phyloP scores from a whole-genome alignment of 768 basidiomycete genomes.

The Kwoniella dendrophila region DNA sequence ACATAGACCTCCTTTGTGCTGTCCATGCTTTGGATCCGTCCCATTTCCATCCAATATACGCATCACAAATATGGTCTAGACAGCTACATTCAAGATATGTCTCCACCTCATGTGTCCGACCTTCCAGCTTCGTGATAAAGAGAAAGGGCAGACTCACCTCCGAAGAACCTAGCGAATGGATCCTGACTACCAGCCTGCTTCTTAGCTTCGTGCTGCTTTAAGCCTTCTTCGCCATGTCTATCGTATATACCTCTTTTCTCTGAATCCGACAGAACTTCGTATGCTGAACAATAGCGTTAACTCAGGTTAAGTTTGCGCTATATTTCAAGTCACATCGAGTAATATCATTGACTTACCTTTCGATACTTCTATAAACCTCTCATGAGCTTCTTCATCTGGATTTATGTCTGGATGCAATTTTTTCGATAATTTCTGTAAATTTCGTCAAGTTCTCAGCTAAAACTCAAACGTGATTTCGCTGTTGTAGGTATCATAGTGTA shows the following conservation, averaged over 20 bases:
- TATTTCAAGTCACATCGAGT: neutral
- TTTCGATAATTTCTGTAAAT: conserved; percentile 66
- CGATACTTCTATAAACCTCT: conserved; percentile 86
- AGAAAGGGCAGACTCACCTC: conserved; percentile 56
- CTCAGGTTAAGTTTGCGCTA: neutral
- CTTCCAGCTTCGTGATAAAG: neutral
- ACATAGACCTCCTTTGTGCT: too few species aligned
- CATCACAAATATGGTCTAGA: too few species aligned
- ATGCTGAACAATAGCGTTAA: conserved; percentile 61
- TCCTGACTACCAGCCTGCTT: conserved; percentile 80
- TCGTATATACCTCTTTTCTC: conserved; percentile 95
- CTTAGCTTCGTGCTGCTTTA: conserved; percentile 76
- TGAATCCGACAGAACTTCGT: conserved; percentile 88
- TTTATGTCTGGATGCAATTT: conserved; percentile 97
- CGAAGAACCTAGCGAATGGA: conserved; percentile 90
- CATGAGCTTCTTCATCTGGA: conserved; percentile 73
- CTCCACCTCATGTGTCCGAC: neutral
- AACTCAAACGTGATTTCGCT: too few species aligned
- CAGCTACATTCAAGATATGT: too few species aligned
- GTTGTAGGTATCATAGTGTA: neutral
- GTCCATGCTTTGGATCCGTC: too few species aligned
- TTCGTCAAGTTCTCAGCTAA: neutral
- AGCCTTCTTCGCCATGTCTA: conserved; percentile 85
- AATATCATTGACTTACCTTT: conserved; percentile 64
- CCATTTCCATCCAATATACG: too few species aligned